These are phyloP conservation scores for Pholiota microspora DNA, from an alignment of 768 basidiomycete species.

Conservation along the genomic window DNA sequence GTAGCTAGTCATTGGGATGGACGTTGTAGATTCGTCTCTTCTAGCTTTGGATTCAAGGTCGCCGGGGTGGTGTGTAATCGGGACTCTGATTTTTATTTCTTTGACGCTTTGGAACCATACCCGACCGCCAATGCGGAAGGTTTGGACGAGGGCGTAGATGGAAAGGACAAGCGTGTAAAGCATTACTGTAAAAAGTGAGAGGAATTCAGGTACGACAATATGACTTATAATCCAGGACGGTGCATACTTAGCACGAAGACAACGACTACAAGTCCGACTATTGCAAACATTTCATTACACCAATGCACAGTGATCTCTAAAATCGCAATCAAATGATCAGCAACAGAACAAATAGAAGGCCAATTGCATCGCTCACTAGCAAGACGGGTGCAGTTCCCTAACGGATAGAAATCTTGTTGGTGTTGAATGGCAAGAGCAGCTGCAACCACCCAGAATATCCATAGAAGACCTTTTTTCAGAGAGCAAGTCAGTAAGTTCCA, in stretches of 20 bases:
- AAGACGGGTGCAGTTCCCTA: slow-evolving; percentile 1
- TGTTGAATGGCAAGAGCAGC: slow-evolving; percentile 14
- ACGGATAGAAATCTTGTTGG: slow-evolving; percentile 3
- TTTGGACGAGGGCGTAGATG: slow-evolving; percentile 13
- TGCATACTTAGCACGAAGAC: slow-evolving; percentile 15
- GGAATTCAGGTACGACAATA: background rate
- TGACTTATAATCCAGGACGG: background rate
- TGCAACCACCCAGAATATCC: slow-evolving; percentile 15
- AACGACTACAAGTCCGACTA: slow-evolving; percentile 7
- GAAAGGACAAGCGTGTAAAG: slow-evolving; percentile 9
- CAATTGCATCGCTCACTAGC: background rate
- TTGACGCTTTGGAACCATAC: slow-evolving; percentile 16
- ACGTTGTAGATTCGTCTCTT: background rate
- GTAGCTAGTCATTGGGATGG: background rate
- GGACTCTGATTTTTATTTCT: slow-evolving; percentile 9
- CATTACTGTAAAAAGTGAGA: slow-evolving; percentile 1
- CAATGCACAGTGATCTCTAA: slow-evolving; percentile 2
- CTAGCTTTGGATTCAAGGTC: slow-evolving; percentile 10
- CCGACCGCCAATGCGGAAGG: slow-evolving; percentile 8
- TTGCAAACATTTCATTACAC: slow-evolving; percentile 14
- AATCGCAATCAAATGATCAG: background rate
- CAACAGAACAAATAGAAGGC: background rate
- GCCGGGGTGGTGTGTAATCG: slow-evolving; percentile 10
- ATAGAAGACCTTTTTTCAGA: slow-evolving; percentile 5
- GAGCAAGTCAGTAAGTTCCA: background rate